These are phyloP conservation scores for Leishmania arabica DNA, from an alignment of 208 protist genomes.

Conservation along the genomic window DNA sequence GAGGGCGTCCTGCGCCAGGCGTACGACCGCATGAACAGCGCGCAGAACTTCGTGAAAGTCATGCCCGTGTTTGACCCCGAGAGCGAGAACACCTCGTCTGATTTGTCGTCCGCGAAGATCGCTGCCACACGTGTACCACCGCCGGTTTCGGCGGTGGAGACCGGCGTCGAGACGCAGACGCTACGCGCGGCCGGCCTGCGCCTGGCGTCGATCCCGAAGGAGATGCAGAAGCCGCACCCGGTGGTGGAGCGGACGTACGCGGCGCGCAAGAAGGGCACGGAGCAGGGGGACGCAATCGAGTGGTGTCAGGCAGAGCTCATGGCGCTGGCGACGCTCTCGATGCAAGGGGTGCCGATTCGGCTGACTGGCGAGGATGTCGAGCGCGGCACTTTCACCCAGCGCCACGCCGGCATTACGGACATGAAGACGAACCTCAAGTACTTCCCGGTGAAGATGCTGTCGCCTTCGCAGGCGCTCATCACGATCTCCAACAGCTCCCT, in stretches of 20 bases:
- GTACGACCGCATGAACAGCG: conserved; percentile 76
- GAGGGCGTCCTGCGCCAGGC: conserved; percentile 72
- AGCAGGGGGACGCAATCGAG: conserved; percentile 88
- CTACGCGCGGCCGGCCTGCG: conserved; percentile 74
- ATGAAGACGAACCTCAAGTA: conserved; percentile 92
- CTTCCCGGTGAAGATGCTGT: conserved; percentile 76
- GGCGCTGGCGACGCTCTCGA: conserved; percentile 93
- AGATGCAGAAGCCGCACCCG: conserved; percentile 85
- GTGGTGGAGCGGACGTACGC: conserved; percentile 93
- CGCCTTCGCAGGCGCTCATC: conserved; percentile 83
- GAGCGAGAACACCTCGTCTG: conserved; percentile 69
- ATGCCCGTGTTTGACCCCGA: conserved; percentile 71
- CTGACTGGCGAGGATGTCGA: conserved; percentile 97
- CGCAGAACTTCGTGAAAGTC: conserved; percentile 87
- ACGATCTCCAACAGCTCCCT: conserved; percentile 96
- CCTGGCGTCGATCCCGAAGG: conserved; percentile 87
- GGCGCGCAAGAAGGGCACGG: conserved; percentile 82
- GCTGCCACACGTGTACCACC: conserved; percentile 23
- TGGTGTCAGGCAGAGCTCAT: conserved; percentile 96
- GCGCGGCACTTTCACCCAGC: conserved; percentile 98
- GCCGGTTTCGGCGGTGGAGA: conserved; percentile 57
- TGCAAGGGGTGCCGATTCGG: conserved; percentile 95
- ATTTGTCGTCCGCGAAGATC: conserved; percentile 51
- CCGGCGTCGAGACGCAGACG: conserved; percentile 65
- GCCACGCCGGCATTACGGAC: conserved; percentile 96